Evolutionary conservation across 2,329 filamentous ascomycete species (phyloP).

Genomic region (Aspergillus sp.): DNA sequence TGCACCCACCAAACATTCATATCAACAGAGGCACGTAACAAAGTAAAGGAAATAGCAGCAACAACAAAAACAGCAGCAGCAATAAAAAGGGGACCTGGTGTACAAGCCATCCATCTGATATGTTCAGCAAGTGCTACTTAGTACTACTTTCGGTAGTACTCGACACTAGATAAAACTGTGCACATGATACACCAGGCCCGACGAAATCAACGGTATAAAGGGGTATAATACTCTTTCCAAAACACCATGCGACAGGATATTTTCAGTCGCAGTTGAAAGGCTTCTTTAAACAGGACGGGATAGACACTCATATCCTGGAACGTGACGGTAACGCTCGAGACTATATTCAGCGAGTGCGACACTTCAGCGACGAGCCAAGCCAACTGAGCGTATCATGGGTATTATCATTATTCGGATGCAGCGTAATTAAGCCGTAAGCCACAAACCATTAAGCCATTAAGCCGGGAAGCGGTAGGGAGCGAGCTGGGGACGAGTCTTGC

Average conservation of each 20-base stretch:
- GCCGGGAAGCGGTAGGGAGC: slow-evolving; percentile 31
- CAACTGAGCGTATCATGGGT: no score
- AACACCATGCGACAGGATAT: slow-evolving; percentile 8
- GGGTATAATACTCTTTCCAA: slow-evolving; percentile 25
- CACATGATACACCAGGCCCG: slow-evolving; percentile 4
- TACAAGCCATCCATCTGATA: not conserved
- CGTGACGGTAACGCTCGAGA: not conserved
- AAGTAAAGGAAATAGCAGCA: not conserved
- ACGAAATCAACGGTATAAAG: slow-evolving; percentile 19
- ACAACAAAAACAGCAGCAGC: not conserved
- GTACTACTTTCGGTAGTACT: no score
- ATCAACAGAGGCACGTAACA: not conserved
- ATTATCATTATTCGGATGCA: not conserved
- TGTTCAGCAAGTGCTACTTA: no score
- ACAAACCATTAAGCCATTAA: slow-evolving; percentile 2
- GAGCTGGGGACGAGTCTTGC: slow-evolving; percentile 34
- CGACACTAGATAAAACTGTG: no score
- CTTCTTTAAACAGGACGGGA: not conserved
- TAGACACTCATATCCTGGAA: not conserved
- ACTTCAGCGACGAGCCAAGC: not conserved
- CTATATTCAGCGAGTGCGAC: not conserved
- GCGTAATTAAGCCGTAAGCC: not conserved
- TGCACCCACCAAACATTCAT: not conserved
- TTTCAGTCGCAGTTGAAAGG: slow-evolving; percentile 1
- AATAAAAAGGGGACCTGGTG: not conserved